Evolutionary conservation across 257 asterid species (phyloP), one percentile per base, ranked within the genome.

Genomic region (Parsonsia alboflavescens): DNA sequence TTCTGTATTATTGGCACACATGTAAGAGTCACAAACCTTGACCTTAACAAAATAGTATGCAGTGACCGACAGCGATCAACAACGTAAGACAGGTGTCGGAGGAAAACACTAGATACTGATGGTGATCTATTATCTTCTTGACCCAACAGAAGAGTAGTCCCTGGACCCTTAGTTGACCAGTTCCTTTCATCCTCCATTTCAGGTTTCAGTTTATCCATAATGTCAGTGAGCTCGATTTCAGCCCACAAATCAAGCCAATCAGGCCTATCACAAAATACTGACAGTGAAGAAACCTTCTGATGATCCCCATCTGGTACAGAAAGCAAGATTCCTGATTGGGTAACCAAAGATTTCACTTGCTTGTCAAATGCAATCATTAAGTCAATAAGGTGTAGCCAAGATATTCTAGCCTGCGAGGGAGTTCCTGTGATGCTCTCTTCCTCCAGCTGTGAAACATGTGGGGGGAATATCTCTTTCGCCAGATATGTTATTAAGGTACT

Each of bases 241-340:
- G 93, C 93, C 99, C 99, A 95, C 61, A 92, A 61, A 71, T 92
- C 96, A 71, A 95, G 93, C 97, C 98, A 95, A 75, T 95, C 99
- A 36, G 96, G 97, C 75, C 99, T 87, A 84, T 95, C 99, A 80
- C 89, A 79, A 84, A 95, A 92, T 42, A 95, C 93, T 53, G 84
- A 81, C 72, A 95, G 76, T 10, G 97, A 88, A 49, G 99, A 89
- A 77, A 95, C 78, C 66, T 84, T 90, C 77, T 82, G 85, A 83
- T 81, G 81, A 73, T 81, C 85, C 68, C 81, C 91, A 77, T 92
- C 97, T 70, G 88, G 77, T 45, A 89, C 73, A 67, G 93, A 83
- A 45, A 88, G 83, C 67, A 81, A 80, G 80, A 89, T 78, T 54
- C 97, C 97, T 6, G 96, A 90, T 75, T 89, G 84, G 56, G 87